Base-by-base conservation (phyloP, 2,329 filamentous ascomycete genomes). In the Clonostachys byssicola region DNA sequence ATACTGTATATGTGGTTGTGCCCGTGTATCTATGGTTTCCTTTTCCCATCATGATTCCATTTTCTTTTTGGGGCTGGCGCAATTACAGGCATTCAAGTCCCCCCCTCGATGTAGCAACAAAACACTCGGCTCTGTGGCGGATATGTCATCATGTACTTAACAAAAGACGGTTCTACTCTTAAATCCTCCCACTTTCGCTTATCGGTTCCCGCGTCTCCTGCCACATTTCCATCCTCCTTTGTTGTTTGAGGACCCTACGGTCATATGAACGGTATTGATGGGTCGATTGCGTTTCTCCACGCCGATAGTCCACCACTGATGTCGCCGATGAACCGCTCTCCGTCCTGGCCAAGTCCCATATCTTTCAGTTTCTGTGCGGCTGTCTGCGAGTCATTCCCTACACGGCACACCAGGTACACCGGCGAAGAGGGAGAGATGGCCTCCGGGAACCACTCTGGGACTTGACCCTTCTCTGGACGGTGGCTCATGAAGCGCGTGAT, bases 371-470 rank as follows among this genome's bases (percentile, higher is more conserved):
- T 84, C 54, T 72, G 77, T 0, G 83, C 77, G 1, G 83, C 83
- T 17, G 89, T 55, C 59, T 92, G 89, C 12, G 88, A 92, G 61
- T 94, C 88, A 52, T 92, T 89, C 1, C 89, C 89, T 2, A 87
- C 72, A 33, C 88, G 75, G 54, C 89, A 94, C 0, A 94, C 74
- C 1, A 90, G 68, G 50, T 87, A 88, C 18, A 94, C 81, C 0
- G 85, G 78, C 3, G 72, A 70, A 34, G 77, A 65, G 2, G 58
- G 50, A 0, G 65, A 51, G 1, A 75, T 36, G 2, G 66, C 12
- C 23, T 38, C 16, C 14, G 36, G 60, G 14, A 79, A 56, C 65
- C 72, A 73, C 30, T 54, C 52, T 5, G 58, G 51, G 5, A 48
- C 3, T 41, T 38, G 42, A 45, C 16, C 44, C 18, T 45, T 36